These are phyloP conservation scores for Salpingoeca rosetta DNA, from an alignment of 78 protist genomes.

Conservation along the genomic window DNA sequence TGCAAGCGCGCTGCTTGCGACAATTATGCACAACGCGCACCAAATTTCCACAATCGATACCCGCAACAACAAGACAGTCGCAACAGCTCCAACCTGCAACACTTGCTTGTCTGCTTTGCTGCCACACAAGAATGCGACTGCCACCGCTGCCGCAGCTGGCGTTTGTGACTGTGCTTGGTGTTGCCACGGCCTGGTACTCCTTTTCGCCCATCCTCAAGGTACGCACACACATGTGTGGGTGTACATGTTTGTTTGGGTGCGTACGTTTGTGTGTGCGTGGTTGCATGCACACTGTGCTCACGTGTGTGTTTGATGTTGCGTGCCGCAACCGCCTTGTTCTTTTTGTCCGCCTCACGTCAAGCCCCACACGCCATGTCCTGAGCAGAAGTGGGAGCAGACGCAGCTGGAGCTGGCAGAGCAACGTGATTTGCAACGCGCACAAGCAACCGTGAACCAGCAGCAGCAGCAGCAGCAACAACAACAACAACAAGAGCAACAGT, in stretches of 20 bases:
- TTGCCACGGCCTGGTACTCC: neutral
- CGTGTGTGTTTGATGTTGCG: neutral
- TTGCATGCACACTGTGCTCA: neutral
- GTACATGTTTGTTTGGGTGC: neutral
- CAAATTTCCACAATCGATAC: too few species aligned
- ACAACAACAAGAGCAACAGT: neutral
- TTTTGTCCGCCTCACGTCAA: neutral
- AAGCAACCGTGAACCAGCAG: neutral
- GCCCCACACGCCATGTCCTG: neutral
- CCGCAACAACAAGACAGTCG: too few species aligned
- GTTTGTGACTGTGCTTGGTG: neutral
- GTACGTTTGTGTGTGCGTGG: neutral
- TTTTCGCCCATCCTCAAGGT: neutral
- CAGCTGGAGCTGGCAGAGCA: neutral
- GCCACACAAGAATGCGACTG: too few species aligned
- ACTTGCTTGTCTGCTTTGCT: too few species aligned
- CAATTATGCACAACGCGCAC: too few species aligned
- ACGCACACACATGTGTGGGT: neutral
- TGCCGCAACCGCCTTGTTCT: neutral
- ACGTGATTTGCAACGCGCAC: too few species aligned
- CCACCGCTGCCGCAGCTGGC: neutral
- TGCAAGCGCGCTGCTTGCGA: too few species aligned
- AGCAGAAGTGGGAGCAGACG: neutral
- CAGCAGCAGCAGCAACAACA: neutral
- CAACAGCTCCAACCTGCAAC: too few species aligned